These are phyloP conservation scores for Colletotrichum neosansevieriae DNA, from an alignment of 2,329 filamentous ascomycete genomes.

Conservation along the genomic window DNA sequence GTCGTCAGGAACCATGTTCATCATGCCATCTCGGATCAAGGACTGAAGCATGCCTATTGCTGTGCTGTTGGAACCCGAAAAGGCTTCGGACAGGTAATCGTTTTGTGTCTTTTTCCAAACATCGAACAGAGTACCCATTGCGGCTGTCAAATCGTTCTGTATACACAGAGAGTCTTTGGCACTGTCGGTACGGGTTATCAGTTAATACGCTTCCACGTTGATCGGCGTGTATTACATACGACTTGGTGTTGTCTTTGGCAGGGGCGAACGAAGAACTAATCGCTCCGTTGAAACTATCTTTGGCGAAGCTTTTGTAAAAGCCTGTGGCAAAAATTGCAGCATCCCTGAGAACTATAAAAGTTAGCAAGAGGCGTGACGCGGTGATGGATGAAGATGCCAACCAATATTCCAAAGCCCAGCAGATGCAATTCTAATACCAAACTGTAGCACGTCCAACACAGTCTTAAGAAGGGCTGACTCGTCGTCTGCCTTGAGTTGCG, in stretches of 20 bases:
- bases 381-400: not conserved
- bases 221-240: not conserved
- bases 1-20: constrained; percentile 27
- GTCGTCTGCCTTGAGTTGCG: constrained; percentile 1
- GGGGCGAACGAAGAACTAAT: not conserved
- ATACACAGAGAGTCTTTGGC: constrained; percentile 7
- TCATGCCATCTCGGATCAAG: constrained; percentile 5
- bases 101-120: constrained; percentile 27
- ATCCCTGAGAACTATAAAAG: not conserved
- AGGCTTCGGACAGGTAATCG: constrained; percentile 1
- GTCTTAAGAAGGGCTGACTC: not conserved
- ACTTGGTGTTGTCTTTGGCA: constrained; percentile 4
- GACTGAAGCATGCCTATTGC: constrained; percentile 10
- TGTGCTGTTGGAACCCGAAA: constrained; percentile 6
- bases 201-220: no score
- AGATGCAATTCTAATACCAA: constrained; percentile 10
- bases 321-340: constrained; percentile 4
- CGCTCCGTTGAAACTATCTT: constrained; percentile 16
- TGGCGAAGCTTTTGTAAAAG: not conserved
- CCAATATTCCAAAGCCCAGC: constrained; percentile 24
- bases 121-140: constrained; percentile 17
- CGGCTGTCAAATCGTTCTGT: constrained; percentile 10
- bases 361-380: not conserved
- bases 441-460: not conserved
- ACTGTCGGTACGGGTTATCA: not conserved